These are phyloP conservation scores for Trapa incisa DNA, from an alignment of 345 rosid species.

Conservation along the genomic window DNA sequence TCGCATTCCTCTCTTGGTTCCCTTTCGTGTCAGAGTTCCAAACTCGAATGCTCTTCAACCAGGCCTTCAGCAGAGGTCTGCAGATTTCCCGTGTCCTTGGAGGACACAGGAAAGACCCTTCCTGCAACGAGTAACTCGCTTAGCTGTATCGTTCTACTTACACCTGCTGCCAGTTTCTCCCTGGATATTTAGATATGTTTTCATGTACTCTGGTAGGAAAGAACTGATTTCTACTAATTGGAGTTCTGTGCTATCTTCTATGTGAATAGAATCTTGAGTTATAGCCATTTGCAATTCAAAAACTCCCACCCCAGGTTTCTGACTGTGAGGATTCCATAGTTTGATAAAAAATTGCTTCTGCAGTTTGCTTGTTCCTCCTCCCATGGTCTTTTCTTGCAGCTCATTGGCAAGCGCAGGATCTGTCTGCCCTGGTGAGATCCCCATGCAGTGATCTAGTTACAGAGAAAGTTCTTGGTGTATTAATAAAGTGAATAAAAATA, in stretches of 20 bases:
- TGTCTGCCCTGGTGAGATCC: not conserved
- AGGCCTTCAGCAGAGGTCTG: constrained; percentile 97
- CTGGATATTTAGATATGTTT: not conserved
- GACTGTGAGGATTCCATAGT: not conserved
- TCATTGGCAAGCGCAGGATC: not conserved
- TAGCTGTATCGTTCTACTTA: not conserved
- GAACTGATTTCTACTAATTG: not conserved
- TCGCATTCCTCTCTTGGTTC: constrained; percentile 97
- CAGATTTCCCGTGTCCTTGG: constrained; percentile 98
- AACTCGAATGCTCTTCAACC: constrained; percentile 99
- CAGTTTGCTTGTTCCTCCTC: too few relatives aligned
- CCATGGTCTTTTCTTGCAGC: not conserved
- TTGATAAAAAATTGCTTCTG: not conserved
- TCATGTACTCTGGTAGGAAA: not conserved
- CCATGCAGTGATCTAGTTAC: not conserved
- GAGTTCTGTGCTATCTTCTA: not conserved
- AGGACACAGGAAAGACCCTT: constrained; percentile 77
- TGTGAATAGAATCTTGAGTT: not conserved
- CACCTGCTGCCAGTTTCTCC: not conserved
- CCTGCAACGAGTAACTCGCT: constrained; percentile 48
- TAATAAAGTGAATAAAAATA: too few relatives aligned
- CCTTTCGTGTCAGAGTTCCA: constrained; percentile 97
- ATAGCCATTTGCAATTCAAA: not conserved
- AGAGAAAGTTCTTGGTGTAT: not conserved
- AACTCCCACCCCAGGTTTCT: not conserved